phyloP scores from a whole-genome alignment of 2,329 filamentous ascomycete genomes.

The Madurella fahalii region DNA sequence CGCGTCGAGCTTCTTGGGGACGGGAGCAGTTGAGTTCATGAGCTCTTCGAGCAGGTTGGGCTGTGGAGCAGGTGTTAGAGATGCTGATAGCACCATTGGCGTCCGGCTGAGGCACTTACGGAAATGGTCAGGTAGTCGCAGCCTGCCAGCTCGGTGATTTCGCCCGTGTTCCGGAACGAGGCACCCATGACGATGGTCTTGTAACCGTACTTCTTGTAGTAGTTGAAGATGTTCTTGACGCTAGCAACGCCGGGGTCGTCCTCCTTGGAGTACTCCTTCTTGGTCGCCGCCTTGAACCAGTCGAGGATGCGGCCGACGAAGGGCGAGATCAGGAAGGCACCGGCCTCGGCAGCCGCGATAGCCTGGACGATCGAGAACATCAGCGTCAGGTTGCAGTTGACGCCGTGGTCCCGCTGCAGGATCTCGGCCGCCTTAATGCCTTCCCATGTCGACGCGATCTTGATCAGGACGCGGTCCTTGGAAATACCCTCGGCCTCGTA shows the following conservation, averaged over 20 bases:
- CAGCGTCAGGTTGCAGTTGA: constrained; percentile 98
- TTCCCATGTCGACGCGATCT: constrained; percentile 99
- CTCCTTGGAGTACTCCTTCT: constrained; percentile 85
- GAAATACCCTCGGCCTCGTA: constrained; percentile 88
- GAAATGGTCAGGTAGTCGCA: constrained; percentile 99
- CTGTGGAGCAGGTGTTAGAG: constrained; percentile 38
- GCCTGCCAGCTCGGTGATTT: constrained; percentile 97
- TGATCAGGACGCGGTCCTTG: constrained; percentile 96
- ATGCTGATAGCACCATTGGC: not conserved
- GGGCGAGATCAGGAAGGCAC: constrained; percentile 95
- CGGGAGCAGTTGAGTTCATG: constrained; percentile 72
- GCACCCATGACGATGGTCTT: constrained; percentile 99
- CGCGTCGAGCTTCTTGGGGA: constrained; percentile 91
- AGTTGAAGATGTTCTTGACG: constrained; percentile 95
- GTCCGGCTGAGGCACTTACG: constrained; percentile 44
- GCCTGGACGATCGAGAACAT: constrained; percentile 97
- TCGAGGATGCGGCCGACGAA: constrained; percentile 99
- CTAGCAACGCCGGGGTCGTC: constrained; percentile 96
- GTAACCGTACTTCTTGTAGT: constrained; percentile 99
- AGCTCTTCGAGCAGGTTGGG: constrained; percentile 93
- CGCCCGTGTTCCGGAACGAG: constrained; percentile 91
- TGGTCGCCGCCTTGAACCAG: constrained; percentile 96
- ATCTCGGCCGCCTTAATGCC: constrained; percentile 98
- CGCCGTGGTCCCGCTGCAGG: constrained; percentile 88
- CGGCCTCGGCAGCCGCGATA: constrained; percentile 91